Base-by-base conservation (phyloP, 768 basidiomycete species). In the Psilocybe cubensis region DNA sequence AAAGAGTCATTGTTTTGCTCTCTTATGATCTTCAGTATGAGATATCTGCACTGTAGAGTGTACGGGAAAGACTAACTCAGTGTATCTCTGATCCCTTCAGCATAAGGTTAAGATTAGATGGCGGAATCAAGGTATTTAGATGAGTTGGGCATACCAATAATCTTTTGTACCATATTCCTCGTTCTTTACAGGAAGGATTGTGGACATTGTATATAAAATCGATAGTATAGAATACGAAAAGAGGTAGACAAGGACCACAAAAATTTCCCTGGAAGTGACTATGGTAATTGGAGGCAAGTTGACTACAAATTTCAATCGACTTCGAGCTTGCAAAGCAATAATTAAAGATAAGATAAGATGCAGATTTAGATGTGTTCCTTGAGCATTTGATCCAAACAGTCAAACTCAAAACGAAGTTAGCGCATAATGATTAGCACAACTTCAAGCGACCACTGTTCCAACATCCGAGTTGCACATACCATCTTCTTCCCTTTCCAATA, bases 51-150 rank as follows among this genome's bases (percentile, higher is more conserved):
- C 29, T 18, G 40, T 12, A 33, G 28, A 48, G 11, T 14, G 9
- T 35, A 56, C 27, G 21, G 18, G 28, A 50, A 42, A 33, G 28
- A 73, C 79, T 71, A 63, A 91, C 89, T 81, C 74, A n/a, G 76
- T 70, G 63, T 92, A 91, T 71, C 90, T 80, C 57, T 79, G 74
- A 70, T 92, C 79, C 90, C 90, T 91, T 56, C 23, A 57, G 42
- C 4, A 53, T n/a, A 52, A 27, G 31, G 5, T 9, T 24, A 25
- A 47, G 31, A n/a, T 10, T 18, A 35, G 29, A 43, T 38, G 35
- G 12, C n/a, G 12, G 5, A 17, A 14, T 20, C 40, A 54, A 46
- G 23, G 18, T 11, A n/a, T 48, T 7, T 17, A 18, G 23, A 44
- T 48, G 28, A 18, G n/a, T n/a, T n/a, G n/a, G 28, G 61, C 79